phyloP scores from a whole-genome alignment of 1,284 basidiomycete genomes.

The Somion occarium region DNA sequence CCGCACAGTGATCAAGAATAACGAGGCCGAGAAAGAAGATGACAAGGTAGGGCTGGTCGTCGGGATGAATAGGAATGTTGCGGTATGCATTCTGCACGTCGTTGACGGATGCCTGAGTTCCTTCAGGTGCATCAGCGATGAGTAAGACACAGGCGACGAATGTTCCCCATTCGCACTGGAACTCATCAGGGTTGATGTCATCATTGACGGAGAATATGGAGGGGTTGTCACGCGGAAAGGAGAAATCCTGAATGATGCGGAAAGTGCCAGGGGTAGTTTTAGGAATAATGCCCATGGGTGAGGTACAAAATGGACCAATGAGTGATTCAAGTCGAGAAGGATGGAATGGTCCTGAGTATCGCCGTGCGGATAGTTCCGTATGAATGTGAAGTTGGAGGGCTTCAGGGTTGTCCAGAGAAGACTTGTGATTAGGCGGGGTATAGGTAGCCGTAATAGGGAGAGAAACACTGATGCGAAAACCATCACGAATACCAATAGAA shows the following conservation, averaged over 20 bases:
- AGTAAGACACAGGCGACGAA: constrained; percentile 20
- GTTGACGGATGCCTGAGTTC: constrained; percentile 30
- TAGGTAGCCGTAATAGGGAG: too few species aligned
- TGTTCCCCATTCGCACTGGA: constrained; percentile 32
- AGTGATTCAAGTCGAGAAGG: constrained; percentile 25
- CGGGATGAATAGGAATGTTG: constrained; percentile 28
- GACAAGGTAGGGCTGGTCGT: constrained; percentile 27
- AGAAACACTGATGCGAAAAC: too few species aligned
- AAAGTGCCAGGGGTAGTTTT: constrained; percentile 26
- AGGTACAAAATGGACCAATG: constrained; percentile 34
- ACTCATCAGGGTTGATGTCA: constrained; percentile 26
- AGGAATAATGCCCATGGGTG: constrained; percentile 32
- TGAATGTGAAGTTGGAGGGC: too few species aligned
- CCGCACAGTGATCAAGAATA: constrained; percentile 27
- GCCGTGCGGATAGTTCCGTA: constrained; percentile 25
- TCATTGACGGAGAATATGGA: constrained; percentile 27
- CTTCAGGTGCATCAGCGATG: constrained; percentile 23
- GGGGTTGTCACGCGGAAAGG: constrained; percentile 26
- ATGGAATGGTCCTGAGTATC: constrained; percentile 27
- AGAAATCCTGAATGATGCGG: constrained; percentile 33
- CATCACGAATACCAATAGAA: too few species aligned
- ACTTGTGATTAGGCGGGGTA: too few species aligned
- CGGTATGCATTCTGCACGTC: constrained; percentile 35
- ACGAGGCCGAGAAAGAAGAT: constrained; percentile 26
- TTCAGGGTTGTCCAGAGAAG: too few species aligned